Evolutionary conservation across 768 basidiomycete genomes (phyloP).

Genomic region (Leccinum fibrillosum): DNA sequence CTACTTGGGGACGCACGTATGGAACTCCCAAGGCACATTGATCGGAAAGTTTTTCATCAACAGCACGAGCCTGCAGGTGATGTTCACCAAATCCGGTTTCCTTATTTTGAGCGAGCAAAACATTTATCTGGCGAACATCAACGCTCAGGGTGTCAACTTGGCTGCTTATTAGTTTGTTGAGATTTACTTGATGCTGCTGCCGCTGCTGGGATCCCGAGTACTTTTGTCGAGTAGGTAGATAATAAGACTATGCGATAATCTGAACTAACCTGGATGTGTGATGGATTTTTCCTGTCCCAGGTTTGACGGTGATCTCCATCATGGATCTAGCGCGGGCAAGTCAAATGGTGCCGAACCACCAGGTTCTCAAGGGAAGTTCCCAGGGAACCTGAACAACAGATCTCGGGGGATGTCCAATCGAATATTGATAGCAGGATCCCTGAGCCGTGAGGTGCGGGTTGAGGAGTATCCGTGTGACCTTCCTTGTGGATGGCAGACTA

Average conservation of each 20-base stretch:
- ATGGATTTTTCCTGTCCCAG: background rate
- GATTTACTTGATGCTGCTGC: background rate
- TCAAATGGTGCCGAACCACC: too few relatives aligned
- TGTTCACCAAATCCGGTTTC: conserved; percentile 37
- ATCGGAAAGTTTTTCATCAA: conserved; percentile 23
- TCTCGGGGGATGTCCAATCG: background rate
- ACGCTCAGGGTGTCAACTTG: conserved; percentile 22
- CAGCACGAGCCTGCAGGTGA: conserved; percentile 34
- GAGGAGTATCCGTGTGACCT: background rate
- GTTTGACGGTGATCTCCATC: too few relatives aligned
- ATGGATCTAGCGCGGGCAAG: background rate
- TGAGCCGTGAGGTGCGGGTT: background rate
- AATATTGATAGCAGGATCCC: background rate
- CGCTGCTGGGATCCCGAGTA: too few relatives aligned
- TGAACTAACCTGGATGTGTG: background rate
- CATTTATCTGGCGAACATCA: conserved; percentile 36
- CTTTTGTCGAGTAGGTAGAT: background rate
- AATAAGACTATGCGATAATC: background rate
- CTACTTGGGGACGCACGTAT: conserved; percentile 58
- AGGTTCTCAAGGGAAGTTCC: too few relatives aligned
- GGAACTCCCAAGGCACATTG: conserved; percentile 49
- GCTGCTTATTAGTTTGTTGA: background rate
- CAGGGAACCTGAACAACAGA: background rate
- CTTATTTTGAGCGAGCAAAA: conserved; percentile 38
- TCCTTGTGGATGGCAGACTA: background rate